A percentile compares a stretch with the other conserved stretches of the same genome.
Conservation (phyloP, 306 rosid species). For the Datisca glomerata region DNA sequence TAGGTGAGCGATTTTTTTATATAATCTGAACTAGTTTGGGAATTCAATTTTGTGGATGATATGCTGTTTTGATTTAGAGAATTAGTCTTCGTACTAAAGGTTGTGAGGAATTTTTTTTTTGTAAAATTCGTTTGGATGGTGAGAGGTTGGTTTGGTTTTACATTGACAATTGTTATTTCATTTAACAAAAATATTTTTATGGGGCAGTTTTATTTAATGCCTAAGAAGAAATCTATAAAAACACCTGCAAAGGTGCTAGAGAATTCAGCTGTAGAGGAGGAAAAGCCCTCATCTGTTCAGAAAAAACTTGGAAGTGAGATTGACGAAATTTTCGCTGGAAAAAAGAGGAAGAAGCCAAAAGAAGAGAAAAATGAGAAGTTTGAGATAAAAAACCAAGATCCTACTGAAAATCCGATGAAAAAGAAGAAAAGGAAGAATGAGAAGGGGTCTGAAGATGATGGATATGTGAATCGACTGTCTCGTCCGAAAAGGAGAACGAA, state of each 20-base stretch:
- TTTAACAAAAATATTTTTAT: not conserved
- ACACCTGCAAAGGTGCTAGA: conserved; percentile 13
- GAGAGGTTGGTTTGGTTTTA: not conserved
- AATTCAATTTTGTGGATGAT: not conserved
- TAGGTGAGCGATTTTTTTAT: too few species aligned
- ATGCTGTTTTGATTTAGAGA: not conserved
- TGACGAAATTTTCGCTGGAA: conserved; percentile 58
- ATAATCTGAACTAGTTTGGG: not conserved
- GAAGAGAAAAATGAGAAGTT: conserved; percentile 2
- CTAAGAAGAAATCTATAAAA: conserved; percentile 12
- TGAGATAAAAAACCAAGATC: conserved; percentile 15
- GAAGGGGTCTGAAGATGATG: conserved; percentile 13
- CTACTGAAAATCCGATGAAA: conserved; percentile 13
- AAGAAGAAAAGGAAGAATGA: conserved; percentile 26
- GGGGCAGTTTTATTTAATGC: conserved; percentile 2
- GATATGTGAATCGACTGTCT: conserved; percentile 21
- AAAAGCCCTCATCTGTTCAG: conserved; percentile 16
- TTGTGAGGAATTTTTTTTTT: too few species aligned
- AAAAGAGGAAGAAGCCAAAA: conserved; percentile 45
- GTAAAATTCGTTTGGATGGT: too few species aligned
- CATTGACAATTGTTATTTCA: not conserved
- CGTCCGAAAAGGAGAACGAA: conserved; percentile 33
- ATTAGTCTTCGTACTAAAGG: too few species aligned
- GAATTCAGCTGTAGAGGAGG: conserved; percentile 14
- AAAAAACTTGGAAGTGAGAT: conserved; percentile 37